phyloP scores from a whole-genome alignment of 129 eudicot species.

The Silybum marianum region DNA sequence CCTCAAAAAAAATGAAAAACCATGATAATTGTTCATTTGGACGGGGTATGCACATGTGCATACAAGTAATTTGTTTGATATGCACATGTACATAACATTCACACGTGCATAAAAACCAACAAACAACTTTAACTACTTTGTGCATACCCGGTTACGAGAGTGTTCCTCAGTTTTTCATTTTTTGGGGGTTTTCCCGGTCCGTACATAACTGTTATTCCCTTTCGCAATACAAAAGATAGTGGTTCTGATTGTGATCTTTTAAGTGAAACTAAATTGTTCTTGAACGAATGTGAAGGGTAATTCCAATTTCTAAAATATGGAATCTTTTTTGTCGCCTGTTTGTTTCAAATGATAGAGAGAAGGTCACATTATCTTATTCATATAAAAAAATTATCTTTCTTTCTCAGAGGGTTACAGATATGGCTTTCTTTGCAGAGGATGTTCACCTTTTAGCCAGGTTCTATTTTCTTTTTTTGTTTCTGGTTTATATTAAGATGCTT shows the following conservation, averaged over 20 bases:
- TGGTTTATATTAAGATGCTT: conserved; percentile 17
- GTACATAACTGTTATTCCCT: background rate
- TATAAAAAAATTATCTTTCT: conserved; percentile 11
- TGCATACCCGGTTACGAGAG: too few relatives aligned
- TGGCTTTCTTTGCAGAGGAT: conserved; percentile 98
- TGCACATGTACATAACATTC: too few relatives aligned
- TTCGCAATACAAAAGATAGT: background rate
- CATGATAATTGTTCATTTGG: too few relatives aligned
- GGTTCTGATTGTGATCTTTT: background rate
- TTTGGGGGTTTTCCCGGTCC: too few relatives aligned
- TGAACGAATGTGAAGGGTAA: background rate
- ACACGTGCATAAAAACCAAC: too few relatives aligned
- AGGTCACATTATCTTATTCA: background rate
- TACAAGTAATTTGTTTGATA: too few relatives aligned
- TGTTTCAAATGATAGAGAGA: too few relatives aligned
- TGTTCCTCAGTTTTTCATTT: too few relatives aligned
- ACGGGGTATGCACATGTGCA: too few relatives aligned
- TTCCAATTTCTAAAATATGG: background rate
- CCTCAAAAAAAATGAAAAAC: too few relatives aligned
- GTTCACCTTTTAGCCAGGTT: conserved; percentile 91
- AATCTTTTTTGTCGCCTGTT: background rate
- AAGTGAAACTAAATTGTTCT: background rate
- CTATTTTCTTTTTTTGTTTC: background rate
- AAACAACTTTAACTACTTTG: too few relatives aligned
- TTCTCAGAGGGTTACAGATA: conserved; percentile 90